Evolutionary conservation across 78 protist genomes (phyloP), one percentile per base, ranked within the genome.

Genomic region (Dictyostelium brefeldianum): DNA sequence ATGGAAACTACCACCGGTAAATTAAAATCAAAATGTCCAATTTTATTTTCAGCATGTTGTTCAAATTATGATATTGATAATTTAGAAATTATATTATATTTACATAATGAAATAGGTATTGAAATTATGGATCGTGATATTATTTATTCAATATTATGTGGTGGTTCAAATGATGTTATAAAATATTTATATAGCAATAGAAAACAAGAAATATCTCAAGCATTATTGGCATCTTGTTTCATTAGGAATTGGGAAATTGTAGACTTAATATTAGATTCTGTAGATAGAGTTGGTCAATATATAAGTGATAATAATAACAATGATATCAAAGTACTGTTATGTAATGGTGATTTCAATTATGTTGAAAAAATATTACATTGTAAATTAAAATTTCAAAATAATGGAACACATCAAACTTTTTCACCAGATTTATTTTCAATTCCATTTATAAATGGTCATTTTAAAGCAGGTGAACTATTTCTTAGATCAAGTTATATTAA

Each of bases 1-100:
- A 62, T 56, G 17, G 65, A 56, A 56, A 56, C 65, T 11, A 56
- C 17, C n/a, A 56, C 17, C n/a, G 17, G 29, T 14, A 20, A 62
- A 62, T 62, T 25, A 62, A 62, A 62, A 67, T 25, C 75, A 67
- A 62, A 36, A 36, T 36, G 15, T 9, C 43, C 70, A 62, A 62
- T 62, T 62, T 25, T 62, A 62, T 62, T 62, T 62, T 62, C 70
- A 10, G n/a, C 31, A 62, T 62, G 70, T 62, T 62, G 70, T 62
- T 62, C 70, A 62, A 62, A 14, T 9, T 36, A 36, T 36, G 27
- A 62, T 62, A 12, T 17, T 25, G 27, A 62, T 62, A 62, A 62
- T 62, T 62, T 62, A 62, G 70, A 62, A 31, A 62, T 62, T 62
- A 62, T 62, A 25, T 25, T 25, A 62, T 62, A 62, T 62, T 62